Base-by-base conservation (phyloP, 225 moss, liverwort and hornwort species). In the Straminergon stramineum region DNA sequence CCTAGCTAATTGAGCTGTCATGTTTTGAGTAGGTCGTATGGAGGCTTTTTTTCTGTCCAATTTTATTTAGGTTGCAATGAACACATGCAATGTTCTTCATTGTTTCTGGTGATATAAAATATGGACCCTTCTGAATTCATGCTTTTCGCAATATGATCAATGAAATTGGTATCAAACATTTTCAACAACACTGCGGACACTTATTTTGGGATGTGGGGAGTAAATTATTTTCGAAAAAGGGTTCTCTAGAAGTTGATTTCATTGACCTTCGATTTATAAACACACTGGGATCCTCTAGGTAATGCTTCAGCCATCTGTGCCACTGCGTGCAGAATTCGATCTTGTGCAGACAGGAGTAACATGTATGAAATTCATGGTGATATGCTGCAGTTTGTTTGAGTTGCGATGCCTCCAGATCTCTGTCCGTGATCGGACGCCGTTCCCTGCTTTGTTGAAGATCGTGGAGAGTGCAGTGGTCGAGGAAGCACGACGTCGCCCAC, bases 401-500 rank as follows among this genome's bases (percentile, higher is more conserved):
- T 67, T 95, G 87, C 86, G 94, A 51, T 93, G 95, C 82, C 87
- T 95, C 43, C 93, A 91, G 20, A 84, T 93, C 67, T 89, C 95
- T 28, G 75, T 78, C 12, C 45, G 69, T 60, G 94, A 95, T 87
- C 90, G 92, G 75, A 95, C 93, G 28, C 82, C 94, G 64, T 95
- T 94, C 70, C 83, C 17, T 66, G 89, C 64, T 43, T 94, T 99
- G 86, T 41, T 99, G 83, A 90, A 94, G 91, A 78, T 96, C 31
- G 93, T 96, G 81, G 97, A 96, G 93, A 90, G 87, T 52, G 83
- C 87, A 31, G 91, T 99, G 85, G 87, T 93, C 30, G 93, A 95
- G 85, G 97, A 99, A 86, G 92, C 91, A 41, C 88, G 86, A 39
- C 93, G 92, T n/a, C 94, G 95, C 26, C 93, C 95, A 55, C 17